phyloP scores from a whole-genome alignment of 208 protist species.

The Wallacemonas collosoma region DNA sequence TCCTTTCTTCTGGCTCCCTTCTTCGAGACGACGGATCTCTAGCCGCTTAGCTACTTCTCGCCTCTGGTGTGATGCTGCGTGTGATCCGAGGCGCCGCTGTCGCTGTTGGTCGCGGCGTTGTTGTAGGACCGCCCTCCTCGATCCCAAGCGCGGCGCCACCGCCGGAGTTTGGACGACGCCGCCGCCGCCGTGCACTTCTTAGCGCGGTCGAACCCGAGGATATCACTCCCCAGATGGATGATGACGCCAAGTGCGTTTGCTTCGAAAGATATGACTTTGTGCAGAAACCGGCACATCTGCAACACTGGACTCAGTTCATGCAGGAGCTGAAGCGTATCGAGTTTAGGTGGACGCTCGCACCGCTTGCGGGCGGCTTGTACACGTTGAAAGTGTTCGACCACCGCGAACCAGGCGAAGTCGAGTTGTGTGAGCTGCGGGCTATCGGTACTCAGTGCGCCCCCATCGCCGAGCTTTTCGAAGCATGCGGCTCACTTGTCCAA shows the following conservation, averaged over 20 bases:
- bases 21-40: too few species aligned
- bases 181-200: neutral
- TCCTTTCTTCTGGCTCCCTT: too few species aligned
- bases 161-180: conserved; percentile 37
- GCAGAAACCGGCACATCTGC: conserved; percentile 59
- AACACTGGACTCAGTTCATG: conserved; percentile 72
- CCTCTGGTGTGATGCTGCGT: conserved; percentile 22
- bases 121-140: conserved; percentile 37
- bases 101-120: conserved; percentile 16
- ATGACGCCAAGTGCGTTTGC: conserved; percentile 55
- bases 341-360: conserved; percentile 59
- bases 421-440: conserved; percentile 52
- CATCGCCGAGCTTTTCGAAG: conserved; percentile 77
- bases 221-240: conserved; percentile 32
- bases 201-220: neutral
- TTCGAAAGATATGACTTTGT: conserved; percentile 78
- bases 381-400: conserved; percentile 65
- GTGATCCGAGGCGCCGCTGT: neutral
- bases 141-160: conserved; percentile 25
- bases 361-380: conserved; percentile 44
- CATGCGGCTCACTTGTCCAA: conserved; percentile 43
- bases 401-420: conserved; percentile 38
- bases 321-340: conserved; percentile 64
- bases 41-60: neutral
- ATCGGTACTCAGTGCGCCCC: conserved; percentile 38